These are phyloP conservation scores for Przewalskia tangutica DNA, from an alignment of 257 asterid genomes.

Conservation along the genomic window DNA sequence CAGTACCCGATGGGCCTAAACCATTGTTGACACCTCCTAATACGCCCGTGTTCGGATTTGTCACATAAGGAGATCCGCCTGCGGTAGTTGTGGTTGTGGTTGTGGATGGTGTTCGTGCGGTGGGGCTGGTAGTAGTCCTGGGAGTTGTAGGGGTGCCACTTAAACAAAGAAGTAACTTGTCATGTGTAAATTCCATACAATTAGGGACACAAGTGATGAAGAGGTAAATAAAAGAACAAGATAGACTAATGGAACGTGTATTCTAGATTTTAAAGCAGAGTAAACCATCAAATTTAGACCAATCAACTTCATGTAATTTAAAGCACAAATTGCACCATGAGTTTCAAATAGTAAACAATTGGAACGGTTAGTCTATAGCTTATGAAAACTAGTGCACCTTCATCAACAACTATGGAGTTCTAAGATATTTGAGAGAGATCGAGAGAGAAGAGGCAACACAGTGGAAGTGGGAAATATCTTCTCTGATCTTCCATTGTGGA, in stretches of 20 bases:
- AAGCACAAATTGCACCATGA: too few relatives aligned
- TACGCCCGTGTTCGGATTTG: constrained; percentile 36
- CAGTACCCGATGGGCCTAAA: constrained; percentile 44
- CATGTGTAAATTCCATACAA: not conserved
- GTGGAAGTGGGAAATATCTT: too few relatives aligned
- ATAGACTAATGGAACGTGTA: not conserved
- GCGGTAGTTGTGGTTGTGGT: constrained; percentile 19
- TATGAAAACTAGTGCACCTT: too few relatives aligned
- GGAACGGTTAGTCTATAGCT: too few relatives aligned
- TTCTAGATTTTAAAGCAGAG: not conserved
- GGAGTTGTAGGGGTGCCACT: not conserved
- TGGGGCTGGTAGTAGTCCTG: constrained; percentile 16
- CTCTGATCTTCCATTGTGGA: too few relatives aligned
- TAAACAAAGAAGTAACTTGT: not conserved
- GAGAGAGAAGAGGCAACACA: too few relatives aligned
- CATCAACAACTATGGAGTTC: too few relatives aligned
- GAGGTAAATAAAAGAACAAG: not conserved
- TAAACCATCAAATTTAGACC: not conserved
- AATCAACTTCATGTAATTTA: not conserved
- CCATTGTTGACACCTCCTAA: constrained; percentile 50
- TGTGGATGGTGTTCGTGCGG: constrained; percentile 17
- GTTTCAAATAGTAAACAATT: too few relatives aligned
- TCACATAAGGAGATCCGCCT: constrained; percentile 28
- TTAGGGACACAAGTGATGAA: not conserved
- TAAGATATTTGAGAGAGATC: too few relatives aligned